Conservation (phyloP, 1,284 basidiomycete genomes). For the Microbotryum scabiosae region DNA sequence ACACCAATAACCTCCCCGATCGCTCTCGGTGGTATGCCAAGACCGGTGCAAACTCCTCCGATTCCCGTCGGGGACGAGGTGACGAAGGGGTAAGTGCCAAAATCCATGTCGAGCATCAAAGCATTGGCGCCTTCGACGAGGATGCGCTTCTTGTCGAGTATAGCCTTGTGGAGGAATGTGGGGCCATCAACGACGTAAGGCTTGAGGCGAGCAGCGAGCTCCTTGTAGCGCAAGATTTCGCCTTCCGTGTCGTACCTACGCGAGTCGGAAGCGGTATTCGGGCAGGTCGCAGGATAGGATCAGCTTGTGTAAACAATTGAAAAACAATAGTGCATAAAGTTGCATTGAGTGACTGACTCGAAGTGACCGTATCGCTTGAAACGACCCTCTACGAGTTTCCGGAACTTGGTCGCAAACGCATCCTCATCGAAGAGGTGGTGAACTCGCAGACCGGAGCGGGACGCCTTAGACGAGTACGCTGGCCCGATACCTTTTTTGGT, state of each 20-base stretch:
- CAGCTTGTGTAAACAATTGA: background rate
- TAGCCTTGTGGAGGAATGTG: slow-evolving; percentile 71
- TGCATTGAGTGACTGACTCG: slow-evolving; percentile 45
- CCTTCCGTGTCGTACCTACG: slow-evolving; percentile 81
- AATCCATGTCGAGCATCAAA: slow-evolving; percentile 95
- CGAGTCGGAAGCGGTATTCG: background rate
- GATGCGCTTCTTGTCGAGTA: slow-evolving; percentile 62
- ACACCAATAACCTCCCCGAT: slow-evolving; percentile 85
- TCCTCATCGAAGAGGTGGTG: slow-evolving; percentile 89
- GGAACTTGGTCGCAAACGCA: slow-evolving; percentile 82
- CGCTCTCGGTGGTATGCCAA: slow-evolving; percentile 82
- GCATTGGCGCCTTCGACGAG: slow-evolving; percentile 97
- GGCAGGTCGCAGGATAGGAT: background rate
- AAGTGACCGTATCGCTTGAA: slow-evolving; percentile 98
- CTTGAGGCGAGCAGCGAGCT: slow-evolving; percentile 71
- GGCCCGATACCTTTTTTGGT: slow-evolving; percentile 98
- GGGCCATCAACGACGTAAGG: slow-evolving; percentile 87
- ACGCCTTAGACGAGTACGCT: slow-evolving; percentile 95
- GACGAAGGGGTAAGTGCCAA: slow-evolving; percentile 95
- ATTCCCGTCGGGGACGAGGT: slow-evolving; percentile 88
- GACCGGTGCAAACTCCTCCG: slow-evolving; percentile 90
- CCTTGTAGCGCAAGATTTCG: slow-evolving; percentile 86
- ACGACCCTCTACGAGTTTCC: slow-evolving; percentile 88
- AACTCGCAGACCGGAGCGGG: slow-evolving; percentile 86
- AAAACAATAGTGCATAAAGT: background rate